phyloP scores from a whole-genome alignment of 2,329 filamentous ascomycete species.

The Monosporascus ibericus region DNA sequence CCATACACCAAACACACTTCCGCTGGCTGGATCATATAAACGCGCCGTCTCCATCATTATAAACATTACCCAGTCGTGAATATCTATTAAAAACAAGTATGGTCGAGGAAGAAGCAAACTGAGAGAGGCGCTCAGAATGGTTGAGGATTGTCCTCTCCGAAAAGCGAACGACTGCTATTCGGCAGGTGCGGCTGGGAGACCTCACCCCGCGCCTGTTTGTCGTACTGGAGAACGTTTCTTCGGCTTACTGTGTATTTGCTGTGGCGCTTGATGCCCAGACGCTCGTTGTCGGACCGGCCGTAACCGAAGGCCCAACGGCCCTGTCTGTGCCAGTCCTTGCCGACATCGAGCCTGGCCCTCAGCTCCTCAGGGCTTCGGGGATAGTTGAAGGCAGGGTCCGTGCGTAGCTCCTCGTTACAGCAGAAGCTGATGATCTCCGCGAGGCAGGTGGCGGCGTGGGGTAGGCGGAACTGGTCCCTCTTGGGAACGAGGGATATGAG shows the following conservation, averaged over 20 bases:
- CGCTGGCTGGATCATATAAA: too few species aligned
- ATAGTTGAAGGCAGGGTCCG: slow-evolving; percentile 67
- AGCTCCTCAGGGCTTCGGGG: slow-evolving; percentile 64
- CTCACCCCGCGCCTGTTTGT: slow-evolving; percentile 14
- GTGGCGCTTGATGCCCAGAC: slow-evolving; percentile 23
- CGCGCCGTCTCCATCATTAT: too few species aligned
- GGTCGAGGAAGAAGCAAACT: slow-evolving; percentile 1
- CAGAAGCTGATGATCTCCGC: slow-evolving; percentile 75
- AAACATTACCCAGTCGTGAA: too few species aligned
- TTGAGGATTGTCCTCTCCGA: slow-evolving; percentile 2
- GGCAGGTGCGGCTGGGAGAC: slow-evolving; percentile 17
- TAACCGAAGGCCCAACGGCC: slow-evolving; percentile 47
- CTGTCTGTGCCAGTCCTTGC: slow-evolving; percentile 37
- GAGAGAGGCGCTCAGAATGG: slow-evolving; percentile 2
- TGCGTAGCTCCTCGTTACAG: slow-evolving; percentile 63
- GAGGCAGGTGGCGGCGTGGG: slow-evolving; percentile 66
- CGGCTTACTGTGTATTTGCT: slow-evolving; percentile 23
- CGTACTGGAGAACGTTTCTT: slow-evolving; percentile 14
- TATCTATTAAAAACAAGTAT: not conserved
- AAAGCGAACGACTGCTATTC: slow-evolving; percentile 14
- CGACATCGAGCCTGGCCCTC: slow-evolving; percentile 58
- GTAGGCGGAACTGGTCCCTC: slow-evolving; percentile 58
- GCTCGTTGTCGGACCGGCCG: slow-evolving; percentile 25
- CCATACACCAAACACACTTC: too few species aligned
- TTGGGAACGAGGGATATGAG: slow-evolving; percentile 56